These are phyloP conservation scores for Chlamydomonas schloesseri DNA, from an alignment of 139 green algal species.

Conservation along the genomic window DNA sequence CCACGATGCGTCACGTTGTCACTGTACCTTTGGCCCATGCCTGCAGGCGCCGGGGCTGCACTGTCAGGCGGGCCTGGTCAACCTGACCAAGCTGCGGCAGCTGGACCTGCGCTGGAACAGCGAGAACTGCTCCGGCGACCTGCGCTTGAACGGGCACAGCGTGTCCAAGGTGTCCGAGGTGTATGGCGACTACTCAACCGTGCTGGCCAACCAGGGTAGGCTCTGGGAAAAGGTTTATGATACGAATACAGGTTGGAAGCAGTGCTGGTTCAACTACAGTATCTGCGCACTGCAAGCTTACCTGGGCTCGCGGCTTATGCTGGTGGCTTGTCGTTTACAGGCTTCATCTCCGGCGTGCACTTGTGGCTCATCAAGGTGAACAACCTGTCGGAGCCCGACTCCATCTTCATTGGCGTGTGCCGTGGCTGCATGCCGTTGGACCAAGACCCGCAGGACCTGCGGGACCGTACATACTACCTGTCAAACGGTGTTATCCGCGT, in stretches of 20 bases:
- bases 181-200: conserved; percentile 74
- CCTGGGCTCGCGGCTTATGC: neutral
- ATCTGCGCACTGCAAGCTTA: no score
- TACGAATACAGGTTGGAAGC: no score
- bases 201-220: conserved; percentile 63
- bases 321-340: conserved; percentile 20
- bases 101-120: conserved; percentile 68
- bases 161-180: conserved; percentile 74
- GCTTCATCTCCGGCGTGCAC: conserved; percentile 75
- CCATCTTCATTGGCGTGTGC: conserved; percentile 77
- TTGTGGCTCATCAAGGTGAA: conserved; percentile 75
- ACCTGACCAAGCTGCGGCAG: conserved; percentile 76
- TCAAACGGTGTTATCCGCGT: conserved; percentile 75
- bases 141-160: conserved; percentile 55
- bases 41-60: conserved; percentile 46
- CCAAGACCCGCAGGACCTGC: conserved; percentile 70
- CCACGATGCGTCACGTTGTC: no score
- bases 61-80: conserved; percentile 66
- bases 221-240: no score
- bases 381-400: conserved; percentile 72
- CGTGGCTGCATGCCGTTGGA: conserved; percentile 74
- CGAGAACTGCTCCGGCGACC: conserved; percentile 67
- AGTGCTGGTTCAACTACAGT: no score
- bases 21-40: no score
- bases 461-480: conserved; percentile 69